A percentile compares a stretch with the other conserved stretches of the same genome.
Evolutionary conservation across 768 basidiomycete genomes (phyloP).

Genomic region (Phlebiopsis gigantea): DNA sequence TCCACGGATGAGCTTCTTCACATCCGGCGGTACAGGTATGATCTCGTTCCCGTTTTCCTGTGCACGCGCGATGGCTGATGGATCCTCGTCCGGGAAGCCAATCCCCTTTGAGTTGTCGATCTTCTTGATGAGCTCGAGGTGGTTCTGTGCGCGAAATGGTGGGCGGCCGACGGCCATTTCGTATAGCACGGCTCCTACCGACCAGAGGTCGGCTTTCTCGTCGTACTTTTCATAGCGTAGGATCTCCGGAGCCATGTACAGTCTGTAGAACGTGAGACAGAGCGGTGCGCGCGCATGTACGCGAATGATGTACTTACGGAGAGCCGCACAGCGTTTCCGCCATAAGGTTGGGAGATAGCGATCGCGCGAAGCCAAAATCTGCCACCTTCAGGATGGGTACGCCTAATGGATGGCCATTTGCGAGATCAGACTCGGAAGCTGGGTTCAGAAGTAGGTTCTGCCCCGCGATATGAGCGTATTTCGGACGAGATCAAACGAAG

Average conservation of each 20-base stretch:
- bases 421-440: slow-evolving; percentile 72
- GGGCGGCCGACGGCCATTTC: slow-evolving; percentile 94
- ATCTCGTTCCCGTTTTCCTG: slow-evolving; percentile 45
- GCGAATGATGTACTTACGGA: slow-evolving; percentile 53
- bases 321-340: slow-evolving; percentile 98
- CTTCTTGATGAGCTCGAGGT: slow-evolving; percentile 90
- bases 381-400: slow-evolving; percentile 96
- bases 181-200: slow-evolving; percentile 92
- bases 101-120: slow-evolving; percentile 90
- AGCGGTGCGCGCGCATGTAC: not conserved
- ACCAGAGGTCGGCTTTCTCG: slow-evolving; percentile 97
- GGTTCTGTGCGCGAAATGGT: slow-evolving; percentile 93
- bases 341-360: slow-evolving; percentile 86
- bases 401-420: slow-evolving; percentile 82
- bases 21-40: slow-evolving; percentile 65
- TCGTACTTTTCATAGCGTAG: slow-evolving; percentile 96
- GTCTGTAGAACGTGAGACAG: slow-evolving; percentile 36
- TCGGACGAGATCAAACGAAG: too few relatives aligned
- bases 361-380: slow-evolving; percentile 96
- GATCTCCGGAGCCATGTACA: slow-evolving; percentile 99
- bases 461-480: slow-evolving; percentile 6
- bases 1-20: slow-evolving; percentile 84
- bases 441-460: slow-evolving; percentile 90
- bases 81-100: slow-evolving; percentile 91
- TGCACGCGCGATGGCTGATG: slow-evolving; percentile 38